Evolutionary conservation across 148 eudicot species (phyloP).

Genomic region (Chenopodium album): DNA sequence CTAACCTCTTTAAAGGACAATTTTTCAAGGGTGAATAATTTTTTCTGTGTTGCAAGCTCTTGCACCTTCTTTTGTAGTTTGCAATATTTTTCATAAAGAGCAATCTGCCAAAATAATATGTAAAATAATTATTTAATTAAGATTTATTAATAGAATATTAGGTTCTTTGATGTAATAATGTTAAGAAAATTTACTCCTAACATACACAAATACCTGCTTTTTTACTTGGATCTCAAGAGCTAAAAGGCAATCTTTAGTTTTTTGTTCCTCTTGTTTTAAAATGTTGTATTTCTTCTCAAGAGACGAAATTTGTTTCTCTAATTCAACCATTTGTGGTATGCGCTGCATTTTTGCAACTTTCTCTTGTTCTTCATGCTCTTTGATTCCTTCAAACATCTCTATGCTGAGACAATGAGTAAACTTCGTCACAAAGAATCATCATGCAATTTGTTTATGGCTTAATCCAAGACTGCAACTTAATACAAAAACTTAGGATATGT

Average conservation of each 20-base stretch:
- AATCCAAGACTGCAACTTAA: too few species aligned
- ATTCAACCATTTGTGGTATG: neutral
- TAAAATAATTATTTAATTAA: neutral
- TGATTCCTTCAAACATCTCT: neutral
- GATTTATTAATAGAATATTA: neutral
- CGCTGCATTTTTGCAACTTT: neutral
- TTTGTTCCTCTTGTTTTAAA: neutral
- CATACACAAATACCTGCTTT: neutral
- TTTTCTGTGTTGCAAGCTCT: conserved; percentile 4
- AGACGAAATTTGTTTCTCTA: neutral
- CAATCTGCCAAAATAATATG: neutral
- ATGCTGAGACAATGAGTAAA: neutral
- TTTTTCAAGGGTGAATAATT: conserved; percentile 6
- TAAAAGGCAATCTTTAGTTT: neutral
- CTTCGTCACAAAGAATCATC: too few species aligned
- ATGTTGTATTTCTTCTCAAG: neutral
- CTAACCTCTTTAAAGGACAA: conserved; percentile 16
- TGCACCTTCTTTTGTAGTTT: neutral
- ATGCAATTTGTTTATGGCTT: too few species aligned
- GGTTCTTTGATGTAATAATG: neutral
- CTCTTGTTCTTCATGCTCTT: neutral
- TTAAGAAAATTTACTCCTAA: too few species aligned
- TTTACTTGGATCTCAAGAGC: neutral
- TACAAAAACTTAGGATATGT: too few species aligned
- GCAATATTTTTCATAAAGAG: neutral